Conservation (phyloP, 2,329 filamentous ascomycete species). For the Epichloe uncinata region DNA sequence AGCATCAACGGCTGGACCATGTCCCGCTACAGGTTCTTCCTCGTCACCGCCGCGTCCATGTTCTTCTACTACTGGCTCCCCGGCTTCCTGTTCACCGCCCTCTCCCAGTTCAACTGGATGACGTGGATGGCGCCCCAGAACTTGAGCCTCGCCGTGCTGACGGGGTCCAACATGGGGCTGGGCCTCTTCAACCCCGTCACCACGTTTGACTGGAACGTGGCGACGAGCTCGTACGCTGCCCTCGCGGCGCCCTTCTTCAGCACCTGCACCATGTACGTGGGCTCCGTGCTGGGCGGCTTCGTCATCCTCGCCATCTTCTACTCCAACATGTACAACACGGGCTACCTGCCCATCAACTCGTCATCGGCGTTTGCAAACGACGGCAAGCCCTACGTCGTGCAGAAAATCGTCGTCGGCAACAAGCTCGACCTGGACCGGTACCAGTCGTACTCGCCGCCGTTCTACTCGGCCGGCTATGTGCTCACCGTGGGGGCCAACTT, state of each 20-base stretch:
- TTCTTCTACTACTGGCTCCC: conserved; percentile 42
- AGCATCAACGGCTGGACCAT: conserved; percentile 23
- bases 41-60: conserved; percentile 27
- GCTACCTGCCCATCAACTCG: conserved; percentile 33
- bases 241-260: conserved; percentile 25
- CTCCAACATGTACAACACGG: conserved; percentile 29
- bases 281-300: conserved; percentile 21
- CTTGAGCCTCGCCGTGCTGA: conserved; percentile 24
- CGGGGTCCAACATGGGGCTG: conserved; percentile 28
- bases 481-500: conserved; percentile 29
- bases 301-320: conserved; percentile 29
- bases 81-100: conserved; percentile 32
- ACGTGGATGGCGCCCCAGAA: conserved; percentile 39
- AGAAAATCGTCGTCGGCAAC: conserved; percentile 24
- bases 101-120: conserved; percentile 40
- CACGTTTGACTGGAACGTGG: conserved; percentile 28
- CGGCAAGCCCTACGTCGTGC: conserved; percentile 21
- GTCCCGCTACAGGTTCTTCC: conserved; percentile 32
- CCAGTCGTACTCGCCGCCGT: conserved; percentile 30
- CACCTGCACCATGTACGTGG: conserved; percentile 24
- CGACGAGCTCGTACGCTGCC: conserved; percentile 24
- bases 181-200: conserved; percentile 23
- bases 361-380: conserved; percentile 29
- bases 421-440: conserved; percentile 25
- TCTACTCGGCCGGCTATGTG: conserved; percentile 29